Evolutionary conservation across 495 filamentous ascomycete species (phyloP).

Genomic region (Aspergillus bridgeri): DNA sequence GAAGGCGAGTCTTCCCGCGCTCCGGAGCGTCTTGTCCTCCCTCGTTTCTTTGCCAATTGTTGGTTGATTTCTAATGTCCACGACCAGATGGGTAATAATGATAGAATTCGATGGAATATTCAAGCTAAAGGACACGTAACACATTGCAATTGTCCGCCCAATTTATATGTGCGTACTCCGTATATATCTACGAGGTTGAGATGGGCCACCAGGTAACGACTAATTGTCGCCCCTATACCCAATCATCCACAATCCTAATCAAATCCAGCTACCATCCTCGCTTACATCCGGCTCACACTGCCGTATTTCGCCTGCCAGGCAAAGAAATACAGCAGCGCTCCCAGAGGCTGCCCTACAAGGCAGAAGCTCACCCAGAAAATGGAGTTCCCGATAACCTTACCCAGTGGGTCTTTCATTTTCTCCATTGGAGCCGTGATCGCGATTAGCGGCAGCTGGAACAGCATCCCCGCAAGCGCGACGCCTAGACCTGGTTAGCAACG

Average conservation of each 20-base stretch:
- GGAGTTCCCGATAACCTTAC: constrained; percentile 76
- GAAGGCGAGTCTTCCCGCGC: not conserved
- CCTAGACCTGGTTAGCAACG: constrained; percentile 45
- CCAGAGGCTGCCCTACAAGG: constrained; percentile 88
- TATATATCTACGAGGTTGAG: not conserved
- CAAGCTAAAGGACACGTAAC: not conserved
- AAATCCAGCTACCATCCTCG: too few species aligned
- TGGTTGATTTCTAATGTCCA: not conserved
- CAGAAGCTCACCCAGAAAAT: constrained; percentile 97
- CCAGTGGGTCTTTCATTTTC: constrained; percentile 68
- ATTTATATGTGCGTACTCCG: not conserved
- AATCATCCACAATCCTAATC: too few species aligned
- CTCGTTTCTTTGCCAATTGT: too few species aligned
- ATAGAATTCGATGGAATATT: not conserved
- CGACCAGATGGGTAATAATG: too few species aligned
- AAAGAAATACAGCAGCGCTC: constrained; percentile 89
- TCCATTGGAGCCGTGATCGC: constrained; percentile 72
- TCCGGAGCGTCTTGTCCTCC: not conserved
- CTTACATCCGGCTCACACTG: constrained; percentile 51
- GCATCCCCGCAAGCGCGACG: constrained; percentile 90
- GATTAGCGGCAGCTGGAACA: constrained; percentile 87
- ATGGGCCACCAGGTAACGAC: not conserved
- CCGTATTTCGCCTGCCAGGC: constrained; percentile 99
- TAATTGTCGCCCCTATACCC: too few species aligned
- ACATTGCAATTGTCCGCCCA: not conserved